Percentiles rank a stretch among this genome's conserved stretches.
Evolutionary conservation across 352 stramenopile species (phyloP).

Genomic region (Phytophthora sp.): DNA sequence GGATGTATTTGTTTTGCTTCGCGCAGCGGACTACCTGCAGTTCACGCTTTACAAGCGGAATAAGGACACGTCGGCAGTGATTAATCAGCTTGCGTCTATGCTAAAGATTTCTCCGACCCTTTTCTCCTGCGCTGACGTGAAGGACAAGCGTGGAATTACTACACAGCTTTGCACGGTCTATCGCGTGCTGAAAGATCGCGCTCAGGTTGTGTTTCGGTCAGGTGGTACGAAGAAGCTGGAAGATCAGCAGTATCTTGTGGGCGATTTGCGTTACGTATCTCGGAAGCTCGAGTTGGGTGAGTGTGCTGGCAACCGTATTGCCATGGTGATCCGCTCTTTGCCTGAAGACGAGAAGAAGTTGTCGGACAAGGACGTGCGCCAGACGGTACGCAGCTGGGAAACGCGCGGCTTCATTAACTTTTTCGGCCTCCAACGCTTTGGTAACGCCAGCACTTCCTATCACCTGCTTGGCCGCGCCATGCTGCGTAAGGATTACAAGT

Average conservation of each 20-base stretch:
- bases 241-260: slow-evolving; percentile 87
- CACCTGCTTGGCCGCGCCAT: slow-evolving; percentile 91
- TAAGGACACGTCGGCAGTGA: slow-evolving; percentile 90
- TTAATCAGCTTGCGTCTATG: slow-evolving; percentile 77
- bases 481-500: slow-evolving; percentile 94
- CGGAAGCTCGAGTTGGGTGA: slow-evolving; percentile 87
- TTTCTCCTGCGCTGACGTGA: slow-evolving; percentile 95
- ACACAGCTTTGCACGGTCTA: slow-evolving; percentile 95
- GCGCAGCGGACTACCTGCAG: slow-evolving; percentile 91
- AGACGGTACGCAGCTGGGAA: slow-evolving; percentile 57
- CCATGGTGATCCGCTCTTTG: slow-evolving; percentile 93
- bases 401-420: slow-evolving; percentile 96
- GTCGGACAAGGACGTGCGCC: slow-evolving; percentile 34
- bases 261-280: slow-evolving; percentile 91
- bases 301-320: slow-evolving; percentile 93
- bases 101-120: slow-evolving; percentile 68
- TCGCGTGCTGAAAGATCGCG: slow-evolving; percentile 67
- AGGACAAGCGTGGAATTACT: slow-evolving; percentile 97
- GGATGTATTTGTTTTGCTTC: slow-evolving; percentile 29
- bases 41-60: slow-evolving; percentile 98
- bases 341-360: slow-evolving; percentile 59
- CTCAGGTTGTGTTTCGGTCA: slow-evolving; percentile 54
- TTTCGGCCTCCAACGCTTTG: slow-evolving; percentile 96
- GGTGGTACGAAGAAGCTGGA: slow-evolving; percentile 51
- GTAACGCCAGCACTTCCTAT: slow-evolving; percentile 79